Conservation (phyloP, 345 rosid genomes). For the Eucalyptus paniculata region DNA sequence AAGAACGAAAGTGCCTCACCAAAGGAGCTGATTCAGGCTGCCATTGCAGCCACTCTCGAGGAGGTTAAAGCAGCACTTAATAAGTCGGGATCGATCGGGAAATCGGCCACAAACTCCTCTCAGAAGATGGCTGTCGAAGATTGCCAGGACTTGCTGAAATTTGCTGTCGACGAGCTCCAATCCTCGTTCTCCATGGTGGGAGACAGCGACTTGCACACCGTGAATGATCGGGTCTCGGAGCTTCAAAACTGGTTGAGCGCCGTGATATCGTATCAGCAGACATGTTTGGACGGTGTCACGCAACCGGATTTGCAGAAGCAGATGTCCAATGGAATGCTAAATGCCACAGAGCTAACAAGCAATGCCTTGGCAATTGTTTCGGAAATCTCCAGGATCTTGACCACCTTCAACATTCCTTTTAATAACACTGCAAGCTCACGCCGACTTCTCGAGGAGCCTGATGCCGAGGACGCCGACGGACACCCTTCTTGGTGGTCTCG, state of each 20-base stretch:
- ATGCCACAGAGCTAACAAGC: conserved; percentile 26
- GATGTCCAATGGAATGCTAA: conserved; percentile 1
- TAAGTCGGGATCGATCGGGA: neutral
- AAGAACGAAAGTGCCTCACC: conserved; percentile 6
- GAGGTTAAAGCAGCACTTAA: conserved; percentile 6
- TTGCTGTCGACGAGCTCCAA: conserved; percentile 29
- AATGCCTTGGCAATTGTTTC: conserved; percentile 33
- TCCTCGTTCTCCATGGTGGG: conserved; percentile 20
- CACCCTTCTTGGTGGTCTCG: conserved; percentile 24
- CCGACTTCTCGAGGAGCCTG: neutral
- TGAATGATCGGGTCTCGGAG: conserved; percentile 7
- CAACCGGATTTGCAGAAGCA: conserved; percentile 1
- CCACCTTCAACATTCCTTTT: conserved; percentile 6
- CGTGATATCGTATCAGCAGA: conserved; percentile 22
- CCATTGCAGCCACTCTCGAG: conserved; percentile 9
- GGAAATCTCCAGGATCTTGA: conserved; percentile 4
- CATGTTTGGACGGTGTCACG: conserved; percentile 21
- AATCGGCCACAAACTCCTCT: neutral
- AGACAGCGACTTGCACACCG: conserved; percentile 3
- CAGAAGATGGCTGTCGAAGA: conserved; percentile 32
- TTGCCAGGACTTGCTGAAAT: conserved; percentile 26
- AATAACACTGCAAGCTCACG: neutral
- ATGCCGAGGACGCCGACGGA: neutral
- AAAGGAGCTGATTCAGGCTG: conserved; percentile 19
- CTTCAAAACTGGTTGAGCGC: conserved; percentile 34